Conservation (phyloP, 1,284 basidiomycete genomes). For the Omphalotus olearius region DNA sequence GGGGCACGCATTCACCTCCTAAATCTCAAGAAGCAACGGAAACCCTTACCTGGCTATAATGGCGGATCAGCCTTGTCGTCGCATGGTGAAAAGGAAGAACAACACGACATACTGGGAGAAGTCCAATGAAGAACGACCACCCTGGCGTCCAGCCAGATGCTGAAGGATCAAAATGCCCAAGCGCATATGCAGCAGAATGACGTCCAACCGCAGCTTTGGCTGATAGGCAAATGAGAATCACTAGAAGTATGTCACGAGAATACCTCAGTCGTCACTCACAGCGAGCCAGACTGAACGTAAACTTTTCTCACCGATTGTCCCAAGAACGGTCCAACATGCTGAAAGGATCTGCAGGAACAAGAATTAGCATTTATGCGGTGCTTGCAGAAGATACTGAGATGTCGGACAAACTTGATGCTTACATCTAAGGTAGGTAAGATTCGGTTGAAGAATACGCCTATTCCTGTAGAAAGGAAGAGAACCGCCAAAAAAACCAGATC, state of each 20-base stretch:
- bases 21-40: no score
- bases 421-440: constrained; percentile 48
- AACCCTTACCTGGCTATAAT: no score
- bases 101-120: constrained; percentile 39
- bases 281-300: background rate
- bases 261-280: background rate
- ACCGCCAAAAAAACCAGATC: constrained; percentile 50
- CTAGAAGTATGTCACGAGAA: constrained; percentile 14
- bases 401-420: constrained; percentile 12
- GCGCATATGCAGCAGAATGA: constrained; percentile 40
- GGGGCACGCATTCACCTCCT: background rate
- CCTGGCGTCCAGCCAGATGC: constrained; percentile 52
- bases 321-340: constrained; percentile 50
- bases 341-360: constrained; percentile 35
- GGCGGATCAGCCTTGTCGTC: constrained; percentile 30
- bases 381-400: background rate
- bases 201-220: constrained; percentile 45
- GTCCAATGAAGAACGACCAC: constrained; percentile 55
- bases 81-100: background rate
- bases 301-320: constrained; percentile 37
- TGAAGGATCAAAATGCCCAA: constrained; percentile 45
- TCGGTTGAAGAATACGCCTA: constrained; percentile 46
- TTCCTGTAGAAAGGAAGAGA: constrained; percentile 33
- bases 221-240: constrained; percentile 44
- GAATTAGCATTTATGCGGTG: background rate